These are phyloP conservation scores for Plasmodiophora brassicae DNA, from an alignment of 208 protist species.

Conservation along the genomic window DNA sequence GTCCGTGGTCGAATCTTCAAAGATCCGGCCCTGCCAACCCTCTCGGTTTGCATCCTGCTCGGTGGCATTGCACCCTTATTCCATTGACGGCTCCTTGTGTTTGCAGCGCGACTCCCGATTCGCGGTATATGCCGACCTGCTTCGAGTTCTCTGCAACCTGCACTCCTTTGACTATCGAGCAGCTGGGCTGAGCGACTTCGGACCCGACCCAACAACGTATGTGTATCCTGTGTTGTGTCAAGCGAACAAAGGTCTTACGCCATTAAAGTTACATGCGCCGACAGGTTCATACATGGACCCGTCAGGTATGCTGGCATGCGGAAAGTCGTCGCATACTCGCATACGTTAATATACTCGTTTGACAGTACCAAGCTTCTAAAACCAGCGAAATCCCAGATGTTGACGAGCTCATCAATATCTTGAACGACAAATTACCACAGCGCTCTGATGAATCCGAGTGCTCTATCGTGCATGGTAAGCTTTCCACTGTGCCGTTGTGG, in stretches of 20 bases:
- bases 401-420: background rate
- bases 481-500: background rate
- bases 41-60: background rate
- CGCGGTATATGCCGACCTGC: background rate
- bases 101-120: background rate
- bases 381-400: background rate
- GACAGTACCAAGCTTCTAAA: background rate
- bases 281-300: background rate
- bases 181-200: background rate
- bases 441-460: background rate
- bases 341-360: background rate
- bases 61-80: no score
- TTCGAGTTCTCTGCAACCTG: background rate
- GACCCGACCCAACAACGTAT: background rate
- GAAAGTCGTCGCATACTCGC: no score
- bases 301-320: background rate
- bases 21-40: background rate
- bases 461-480: background rate
- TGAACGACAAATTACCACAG: conserved; percentile 1
- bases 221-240: no score
- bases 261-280: no score
- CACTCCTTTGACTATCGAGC: background rate
- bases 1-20: conserved; percentile 31
- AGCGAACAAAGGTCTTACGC: no score
- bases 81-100: no score